These are phyloP conservation scores for Xylaria digitata DNA, from an alignment of 2,329 filamentous ascomycete species.

Conservation along the genomic window DNA sequence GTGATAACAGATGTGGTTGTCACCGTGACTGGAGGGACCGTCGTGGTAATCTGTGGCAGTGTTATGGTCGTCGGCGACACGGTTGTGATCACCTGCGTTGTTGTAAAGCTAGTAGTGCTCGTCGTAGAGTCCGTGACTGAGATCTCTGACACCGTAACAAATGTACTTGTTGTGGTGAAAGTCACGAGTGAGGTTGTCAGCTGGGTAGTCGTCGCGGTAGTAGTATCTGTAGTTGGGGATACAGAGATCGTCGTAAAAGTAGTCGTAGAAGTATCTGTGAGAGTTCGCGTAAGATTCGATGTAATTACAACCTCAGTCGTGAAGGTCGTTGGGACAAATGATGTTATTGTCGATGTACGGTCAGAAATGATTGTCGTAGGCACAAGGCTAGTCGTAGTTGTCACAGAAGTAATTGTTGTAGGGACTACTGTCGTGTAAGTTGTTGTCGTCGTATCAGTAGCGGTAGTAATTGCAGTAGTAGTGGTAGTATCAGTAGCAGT, in stretches of 20 bases:
- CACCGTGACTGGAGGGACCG: conserved; percentile 32
- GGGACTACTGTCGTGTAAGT: conserved; percentile 44
- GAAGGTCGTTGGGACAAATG: conserved; percentile 42
- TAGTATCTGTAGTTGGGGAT: conserved; percentile 44
- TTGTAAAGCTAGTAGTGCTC: conserved; percentile 48
- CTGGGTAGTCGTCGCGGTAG: conserved; percentile 45
- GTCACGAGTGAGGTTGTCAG: conserved; percentile 46
- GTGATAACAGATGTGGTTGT: conserved; percentile 43
- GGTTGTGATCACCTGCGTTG: conserved; percentile 44
- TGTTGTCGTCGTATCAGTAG: conserved; percentile 30
- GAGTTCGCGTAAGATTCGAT: conserved; percentile 36
- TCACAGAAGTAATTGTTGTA: conserved; percentile 39
- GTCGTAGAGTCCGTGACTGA: conserved; percentile 48
- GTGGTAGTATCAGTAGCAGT: conserved; percentile 29
- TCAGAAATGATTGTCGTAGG: conserved; percentile 43
- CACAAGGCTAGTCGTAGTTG: conserved; percentile 41
- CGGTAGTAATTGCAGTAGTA: no score
- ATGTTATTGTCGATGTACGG: conserved; percentile 40
- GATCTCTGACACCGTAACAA: conserved; percentile 45
- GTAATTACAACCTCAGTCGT: conserved; percentile 39
- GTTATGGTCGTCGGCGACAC: conserved; percentile 43
- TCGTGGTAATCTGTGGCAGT: conserved; percentile 32
- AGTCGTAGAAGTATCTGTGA: conserved; percentile 33
- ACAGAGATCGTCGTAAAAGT: conserved; percentile 30
- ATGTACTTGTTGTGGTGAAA: conserved; percentile 45